A percentile compares a stretch with the other conserved stretches of the same genome.
phyloP scores from a whole-genome alignment of 257 asterid species.

The Nicotiana sylvestris region DNA sequence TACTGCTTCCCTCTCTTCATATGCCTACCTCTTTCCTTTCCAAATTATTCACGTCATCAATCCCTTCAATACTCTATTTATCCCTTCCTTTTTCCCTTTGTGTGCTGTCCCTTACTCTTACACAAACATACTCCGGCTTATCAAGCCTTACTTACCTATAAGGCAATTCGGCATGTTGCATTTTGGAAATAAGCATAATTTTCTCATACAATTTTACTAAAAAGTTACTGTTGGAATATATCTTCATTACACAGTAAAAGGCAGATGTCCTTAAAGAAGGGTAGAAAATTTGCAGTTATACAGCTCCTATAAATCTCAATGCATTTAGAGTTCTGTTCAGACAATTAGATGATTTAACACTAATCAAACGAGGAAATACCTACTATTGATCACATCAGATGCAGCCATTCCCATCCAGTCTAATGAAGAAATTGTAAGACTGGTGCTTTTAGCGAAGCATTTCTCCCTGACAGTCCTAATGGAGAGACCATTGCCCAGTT shows the following conservation, averaged over 20 bases:
- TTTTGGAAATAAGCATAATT: neutral
- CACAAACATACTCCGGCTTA: conserved; percentile 3
- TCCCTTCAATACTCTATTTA: neutral
- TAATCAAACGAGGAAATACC: conserved; percentile 34
- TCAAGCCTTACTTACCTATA: neutral
- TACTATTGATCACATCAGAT: conserved; percentile 69
- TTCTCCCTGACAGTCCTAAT: conserved; percentile 37
- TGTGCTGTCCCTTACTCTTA: neutral
- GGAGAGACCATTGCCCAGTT: conserved; percentile 53
- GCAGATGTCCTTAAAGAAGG: neutral
- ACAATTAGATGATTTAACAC: neutral
- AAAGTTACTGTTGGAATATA: neutral
- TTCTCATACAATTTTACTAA: neutral
- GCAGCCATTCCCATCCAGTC: conserved; percentile 95
- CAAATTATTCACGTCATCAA: neutral
- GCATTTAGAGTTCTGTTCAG: neutral
- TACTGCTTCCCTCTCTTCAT: neutral
- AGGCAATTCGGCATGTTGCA: neutral
- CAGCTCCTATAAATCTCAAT: neutral
- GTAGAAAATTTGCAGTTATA: neutral
- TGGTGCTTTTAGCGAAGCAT: conserved; percentile 24
- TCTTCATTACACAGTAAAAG: neutral
- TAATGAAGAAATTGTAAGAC: conserved; percentile 52
- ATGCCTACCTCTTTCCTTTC: neutral
- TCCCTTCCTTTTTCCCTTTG: neutral